These are phyloP conservation scores for Physocladia obscura DNA, from an alignment of 192 early-diverging fungal genomes.

Conservation along the genomic window DNA sequence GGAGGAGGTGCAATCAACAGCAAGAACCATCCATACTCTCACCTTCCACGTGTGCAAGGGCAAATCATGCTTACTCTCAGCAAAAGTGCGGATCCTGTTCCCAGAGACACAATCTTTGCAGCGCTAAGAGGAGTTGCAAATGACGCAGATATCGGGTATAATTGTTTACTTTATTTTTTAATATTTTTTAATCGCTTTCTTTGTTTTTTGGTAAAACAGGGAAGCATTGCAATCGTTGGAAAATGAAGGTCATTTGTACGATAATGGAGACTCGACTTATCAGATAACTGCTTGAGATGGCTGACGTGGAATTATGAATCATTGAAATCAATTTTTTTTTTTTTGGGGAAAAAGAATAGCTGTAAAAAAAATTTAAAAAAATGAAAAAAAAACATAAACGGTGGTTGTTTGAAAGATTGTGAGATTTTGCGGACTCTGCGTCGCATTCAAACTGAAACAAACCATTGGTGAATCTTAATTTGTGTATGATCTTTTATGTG, in stretches of 20 bases:
- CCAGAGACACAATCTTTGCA: background rate
- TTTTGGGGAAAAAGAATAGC: too few species aligned
- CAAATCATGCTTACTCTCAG: background rate
- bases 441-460: too few species aligned
- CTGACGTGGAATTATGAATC: too few species aligned
- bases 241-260: constrained; percentile 11
- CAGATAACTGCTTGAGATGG: background rate
- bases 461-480: too few species aligned
- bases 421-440: too few species aligned
- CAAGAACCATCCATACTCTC: background rate
- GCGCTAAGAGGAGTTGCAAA: constrained; percentile 6
- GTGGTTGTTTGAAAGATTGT: background rate
- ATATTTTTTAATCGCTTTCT: background rate
- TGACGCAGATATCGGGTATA: constrained; percentile 2
- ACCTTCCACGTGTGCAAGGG: constrained; percentile 9
- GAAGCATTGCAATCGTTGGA: constrained; percentile 1
- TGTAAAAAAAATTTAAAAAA: background rate
- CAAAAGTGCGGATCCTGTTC: background rate
- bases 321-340: too few species aligned
- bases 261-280: constrained; percentile 1
- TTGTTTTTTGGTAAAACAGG: background rate
- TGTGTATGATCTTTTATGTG: too few species aligned
- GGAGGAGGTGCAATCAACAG: background rate
- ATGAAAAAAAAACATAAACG: background rate
- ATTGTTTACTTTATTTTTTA: background rate